Conservation (phyloP, 805 yeast genomes). For the Cyberlindnera americana region DNA sequence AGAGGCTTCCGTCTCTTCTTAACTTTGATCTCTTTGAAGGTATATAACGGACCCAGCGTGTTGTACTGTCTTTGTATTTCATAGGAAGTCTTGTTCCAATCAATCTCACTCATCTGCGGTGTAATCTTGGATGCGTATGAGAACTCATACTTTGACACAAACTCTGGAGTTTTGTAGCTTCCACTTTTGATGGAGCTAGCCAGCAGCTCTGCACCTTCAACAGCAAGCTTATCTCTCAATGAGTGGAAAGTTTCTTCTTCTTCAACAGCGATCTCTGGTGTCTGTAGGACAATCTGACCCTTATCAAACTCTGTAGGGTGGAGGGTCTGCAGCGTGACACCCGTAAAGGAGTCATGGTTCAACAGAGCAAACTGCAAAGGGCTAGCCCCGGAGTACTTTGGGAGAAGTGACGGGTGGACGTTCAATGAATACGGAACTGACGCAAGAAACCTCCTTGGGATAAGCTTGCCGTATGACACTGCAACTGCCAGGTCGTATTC, state of each 20-base stretch:
- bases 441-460: constrained; percentile 58
- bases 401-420: constrained; percentile 89
- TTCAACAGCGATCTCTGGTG: constrained; percentile 39
- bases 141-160: constrained; percentile 29
- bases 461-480: constrained; percentile 82
- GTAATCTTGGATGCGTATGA: constrained; percentile 59
- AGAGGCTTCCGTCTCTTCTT: constrained; percentile 32
- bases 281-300: constrained; percentile 67
- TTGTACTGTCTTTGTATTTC: constrained; percentile 41
- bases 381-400: constrained; percentile 80
- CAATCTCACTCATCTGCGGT: constrained; percentile 38
- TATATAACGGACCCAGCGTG: constrained; percentile 54
- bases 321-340: constrained; percentile 85
- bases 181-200: constrained; percentile 38
- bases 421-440: constrained; percentile 62
- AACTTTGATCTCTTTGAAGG: constrained; percentile 38
- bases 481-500: constrained; percentile 73
- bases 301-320: constrained; percentile 85
- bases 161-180: constrained; percentile 22
- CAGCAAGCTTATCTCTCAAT: constrained; percentile 51
- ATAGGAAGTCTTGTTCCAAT: constrained; percentile 43
- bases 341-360: constrained; percentile 59
- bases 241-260: constrained; percentile 41
- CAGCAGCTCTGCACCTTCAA: constrained; percentile 59
- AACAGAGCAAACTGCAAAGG: constrained; percentile 81